Evolutionary conservation across 208 protist species (phyloP).

Genomic region (Wallacemonas sp.): DNA sequence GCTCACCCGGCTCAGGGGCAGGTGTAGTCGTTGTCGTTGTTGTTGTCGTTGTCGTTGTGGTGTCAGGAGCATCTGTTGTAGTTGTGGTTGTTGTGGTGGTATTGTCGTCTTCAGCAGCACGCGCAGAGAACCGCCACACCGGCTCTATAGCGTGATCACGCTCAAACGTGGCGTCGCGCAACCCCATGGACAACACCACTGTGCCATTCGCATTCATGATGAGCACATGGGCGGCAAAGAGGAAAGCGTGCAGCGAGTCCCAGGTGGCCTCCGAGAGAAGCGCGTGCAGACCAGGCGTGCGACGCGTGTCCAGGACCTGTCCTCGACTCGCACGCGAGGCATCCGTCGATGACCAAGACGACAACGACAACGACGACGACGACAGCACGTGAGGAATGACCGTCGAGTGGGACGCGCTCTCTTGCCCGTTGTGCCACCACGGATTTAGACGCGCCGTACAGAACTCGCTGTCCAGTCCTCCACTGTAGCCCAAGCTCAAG

Average conservation of each 20-base stretch:
- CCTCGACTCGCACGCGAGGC: conserved; percentile 5
- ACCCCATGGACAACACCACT: not conserved
- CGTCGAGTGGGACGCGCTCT: too few relatives aligned
- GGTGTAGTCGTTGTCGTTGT: conserved; percentile 13
- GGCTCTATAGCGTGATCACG: too few relatives aligned
- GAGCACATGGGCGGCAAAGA: not conserved
- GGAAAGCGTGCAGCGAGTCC: conserved; percentile 7
- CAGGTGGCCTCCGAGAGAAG: conserved; percentile 15
- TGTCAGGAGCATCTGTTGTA: not conserved
- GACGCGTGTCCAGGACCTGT: conserved; percentile 14
- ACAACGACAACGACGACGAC: too few relatives aligned
- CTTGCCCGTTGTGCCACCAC: too few relatives aligned
- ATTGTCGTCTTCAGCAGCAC: not conserved
- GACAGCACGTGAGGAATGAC: too few relatives aligned
- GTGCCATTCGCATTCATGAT: conserved; percentile 8
- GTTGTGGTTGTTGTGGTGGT: conserved; percentile 6
- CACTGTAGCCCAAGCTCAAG: conserved; percentile 11
- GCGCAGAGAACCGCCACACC: too few relatives aligned
- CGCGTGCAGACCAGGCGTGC: conserved; percentile 22
- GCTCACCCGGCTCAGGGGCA: conserved; percentile 9
- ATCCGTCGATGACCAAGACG: too few relatives aligned
- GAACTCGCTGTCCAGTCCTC: conserved; percentile 4
- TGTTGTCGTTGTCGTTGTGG: conserved; percentile 16
- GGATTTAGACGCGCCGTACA: not conserved
- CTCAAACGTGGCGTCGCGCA: not conserved